Evolutionary conservation across 2,329 filamentous ascomycete species (phyloP).

Genomic region (Amesomyces nigricolor): DNA sequence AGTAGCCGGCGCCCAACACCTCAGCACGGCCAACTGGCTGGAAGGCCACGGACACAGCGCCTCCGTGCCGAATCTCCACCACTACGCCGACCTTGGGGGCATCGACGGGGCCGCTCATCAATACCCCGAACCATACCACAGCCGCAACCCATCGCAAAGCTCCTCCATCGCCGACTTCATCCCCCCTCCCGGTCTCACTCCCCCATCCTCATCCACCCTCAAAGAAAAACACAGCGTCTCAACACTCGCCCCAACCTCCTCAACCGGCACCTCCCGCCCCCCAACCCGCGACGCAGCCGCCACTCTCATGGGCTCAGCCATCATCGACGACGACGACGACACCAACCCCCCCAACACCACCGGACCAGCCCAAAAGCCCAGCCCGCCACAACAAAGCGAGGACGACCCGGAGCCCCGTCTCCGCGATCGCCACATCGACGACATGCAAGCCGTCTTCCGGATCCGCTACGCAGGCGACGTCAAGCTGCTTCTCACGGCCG

Average conservation of each 20-base stretch:
- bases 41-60: constrained; percentile 28
- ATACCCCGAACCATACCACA: constrained; percentile 21
- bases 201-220: constrained; percentile 27
- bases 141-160: constrained; percentile 29
- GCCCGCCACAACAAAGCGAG: neutral
- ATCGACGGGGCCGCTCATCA: neutral
- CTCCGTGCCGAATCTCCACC: constrained; percentile 24
- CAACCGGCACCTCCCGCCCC: constrained; percentile 46
- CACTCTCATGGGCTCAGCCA: constrained; percentile 32
- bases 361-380: neutral
- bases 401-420: constrained; percentile 36
- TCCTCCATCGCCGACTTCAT: constrained; percentile 29
- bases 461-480: constrained; percentile 87
- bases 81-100: constrained; percentile 4
- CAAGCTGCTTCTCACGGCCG: constrained; percentile 80
- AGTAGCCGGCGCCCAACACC: constrained; percentile 62
- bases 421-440: constrained; percentile 72
- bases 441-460: constrained; percentile 87
- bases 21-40: constrained; percentile 45
- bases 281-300: constrained; percentile 48
- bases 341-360: neutral
- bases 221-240: constrained; percentile 59
- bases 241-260: constrained; percentile 50
- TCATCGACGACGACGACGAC: constrained; percentile 35
- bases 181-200: constrained; percentile 8